Percentiles rank a stretch among this genome's conserved stretches.
phyloP scores from a whole-genome alignment of 495 filamentous ascomycete genomes.

The Talaromyces liani region DNA sequence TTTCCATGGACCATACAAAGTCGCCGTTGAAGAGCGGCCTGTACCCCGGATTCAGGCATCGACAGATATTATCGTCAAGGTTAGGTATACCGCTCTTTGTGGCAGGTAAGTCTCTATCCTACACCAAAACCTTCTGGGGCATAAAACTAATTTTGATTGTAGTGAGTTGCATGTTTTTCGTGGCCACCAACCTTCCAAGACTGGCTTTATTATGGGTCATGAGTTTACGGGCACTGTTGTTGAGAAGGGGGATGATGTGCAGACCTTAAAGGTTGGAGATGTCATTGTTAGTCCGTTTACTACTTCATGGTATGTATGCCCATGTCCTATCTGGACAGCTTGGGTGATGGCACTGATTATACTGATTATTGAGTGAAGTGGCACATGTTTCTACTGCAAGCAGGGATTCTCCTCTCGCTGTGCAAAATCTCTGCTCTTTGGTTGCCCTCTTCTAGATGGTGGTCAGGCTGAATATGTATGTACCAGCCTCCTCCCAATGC shows the following conservation, averaged over 20 bases:
- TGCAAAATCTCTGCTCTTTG: slow-evolving; percentile 66
- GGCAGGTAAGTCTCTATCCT: slow-evolving; percentile 57
- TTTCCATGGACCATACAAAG: slow-evolving; percentile 40
- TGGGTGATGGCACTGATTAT: background rate
- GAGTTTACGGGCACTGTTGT: slow-evolving; percentile 76
- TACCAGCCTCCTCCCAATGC: background rate
- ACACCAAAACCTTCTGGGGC: too few relatives aligned
- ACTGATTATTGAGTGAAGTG: slow-evolving; percentile 35
- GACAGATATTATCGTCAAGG: slow-evolving; percentile 78
- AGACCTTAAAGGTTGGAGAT: slow-evolving; percentile 66
- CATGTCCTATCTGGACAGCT: background rate
- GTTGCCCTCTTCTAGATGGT: slow-evolving; percentile 66
- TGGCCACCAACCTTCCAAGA: slow-evolving; percentile 60
- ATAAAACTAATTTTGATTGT: background rate
- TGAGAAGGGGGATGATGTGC: slow-evolving; percentile 59
- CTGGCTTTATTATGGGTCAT: slow-evolving; percentile 62
- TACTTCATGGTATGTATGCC: slow-evolving; percentile 62
- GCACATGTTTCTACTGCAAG: slow-evolving; percentile 85
- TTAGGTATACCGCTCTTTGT: slow-evolving; percentile 79
- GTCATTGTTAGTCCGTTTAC: slow-evolving; percentile 79
- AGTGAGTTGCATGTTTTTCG: slow-evolving; percentile 91
- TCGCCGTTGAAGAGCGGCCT: slow-evolving; percentile 40
- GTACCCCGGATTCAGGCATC: slow-evolving; percentile 56
- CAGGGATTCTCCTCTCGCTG: slow-evolving; percentile 79
- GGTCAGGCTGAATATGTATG: slow-evolving; percentile 79